Evolutionary conservation across 805 yeast species (phyloP), one percentile per base, ranked within the genome.

Genomic region (Pichia eremophila): DNA sequence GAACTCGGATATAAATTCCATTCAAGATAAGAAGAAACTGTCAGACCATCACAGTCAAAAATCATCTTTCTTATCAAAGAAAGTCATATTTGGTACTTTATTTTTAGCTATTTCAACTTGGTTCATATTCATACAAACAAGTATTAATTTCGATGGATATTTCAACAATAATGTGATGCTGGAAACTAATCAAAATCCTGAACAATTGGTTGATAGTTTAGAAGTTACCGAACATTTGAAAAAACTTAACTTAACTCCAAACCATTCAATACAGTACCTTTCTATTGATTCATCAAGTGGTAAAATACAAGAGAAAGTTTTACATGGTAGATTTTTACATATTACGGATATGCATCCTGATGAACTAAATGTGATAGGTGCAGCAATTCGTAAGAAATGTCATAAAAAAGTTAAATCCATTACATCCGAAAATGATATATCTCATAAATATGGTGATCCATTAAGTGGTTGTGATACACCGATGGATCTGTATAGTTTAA

Each of bases 281-380:
- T 31, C 46, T 15, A 35, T 41, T 35, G 34, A 46, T 18, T 3
- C 42, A 43, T 27, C 42, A 19, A 15, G 36, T 15, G 39, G 49
- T 28, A 41, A 28, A 43, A 14, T 43, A 25, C 25, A 48, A 43
- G 36, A 41, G 34, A 44, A 46, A 12, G 60, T 59, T 4, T 57
- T 83, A 14, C 85, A 82, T 55, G 96, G 96, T 0, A 66, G 93
- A 46, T 88, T 87, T 58, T 65, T 87, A n/a, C 95, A 88, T 58
- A 73, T 87, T 28, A 87, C 95, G 0, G 96, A 87, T 60, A 70
- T 88, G 51, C 96, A 87, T 59, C 95, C 95, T 0, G 96, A 87
- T 63, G 81, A 79, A 17, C 68, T 68, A 57, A 85, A 83, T 58
- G 62, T 66, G 39, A 70, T 64, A 14, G 86, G 85, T 4, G 61